Conservation (phyloP, 108 stramenopile species). For the Nitzschia sp. region DNA sequence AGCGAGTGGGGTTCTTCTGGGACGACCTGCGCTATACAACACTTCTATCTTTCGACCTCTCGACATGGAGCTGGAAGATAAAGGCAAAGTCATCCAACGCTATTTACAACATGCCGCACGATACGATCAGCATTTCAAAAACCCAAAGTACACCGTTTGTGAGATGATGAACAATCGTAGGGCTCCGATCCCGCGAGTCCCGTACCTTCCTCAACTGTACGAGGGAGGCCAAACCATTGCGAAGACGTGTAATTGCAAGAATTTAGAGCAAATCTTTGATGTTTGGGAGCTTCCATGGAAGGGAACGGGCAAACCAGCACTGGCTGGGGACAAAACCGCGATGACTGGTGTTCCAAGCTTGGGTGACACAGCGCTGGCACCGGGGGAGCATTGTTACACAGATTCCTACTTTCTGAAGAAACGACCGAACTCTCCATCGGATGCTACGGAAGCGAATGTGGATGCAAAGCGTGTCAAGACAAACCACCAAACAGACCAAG, state of each 20-base stretch:
- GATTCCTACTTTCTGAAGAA: slow-evolving; percentile 47
- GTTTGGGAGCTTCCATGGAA: slow-evolving; percentile 63
- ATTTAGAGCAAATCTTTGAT: slow-evolving; percentile 62
- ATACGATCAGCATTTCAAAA: slow-evolving; percentile 84
- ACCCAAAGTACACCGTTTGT: slow-evolving; percentile 93
- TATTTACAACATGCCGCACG: slow-evolving; percentile 72
- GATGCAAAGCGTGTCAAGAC: not conserved
- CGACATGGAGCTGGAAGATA: slow-evolving; percentile 48
- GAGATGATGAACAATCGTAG: slow-evolving; percentile 95
- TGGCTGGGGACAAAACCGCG: not conserved
- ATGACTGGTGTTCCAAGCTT: not conserved
- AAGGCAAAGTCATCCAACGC: slow-evolving; percentile 83
- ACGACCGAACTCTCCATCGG: not conserved
- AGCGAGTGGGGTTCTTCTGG: slow-evolving; percentile 89
- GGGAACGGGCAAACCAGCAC: not conserved
- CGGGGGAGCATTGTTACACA: slow-evolving; percentile 52
- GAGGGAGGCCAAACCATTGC: slow-evolving; percentile 66
- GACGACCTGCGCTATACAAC: slow-evolving; percentile 93
- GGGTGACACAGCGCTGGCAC: not conserved
- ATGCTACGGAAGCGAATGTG: no score
- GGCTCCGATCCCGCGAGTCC: slow-evolving; percentile 50
- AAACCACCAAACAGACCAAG: not conserved
- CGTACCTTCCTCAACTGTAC: slow-evolving; percentile 51
- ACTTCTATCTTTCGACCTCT: slow-evolving; percentile 66
- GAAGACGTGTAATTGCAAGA: slow-evolving; percentile 62